Conservation (phyloP, 257 asterid species). For the Thymus quinquecostatus region DNA sequence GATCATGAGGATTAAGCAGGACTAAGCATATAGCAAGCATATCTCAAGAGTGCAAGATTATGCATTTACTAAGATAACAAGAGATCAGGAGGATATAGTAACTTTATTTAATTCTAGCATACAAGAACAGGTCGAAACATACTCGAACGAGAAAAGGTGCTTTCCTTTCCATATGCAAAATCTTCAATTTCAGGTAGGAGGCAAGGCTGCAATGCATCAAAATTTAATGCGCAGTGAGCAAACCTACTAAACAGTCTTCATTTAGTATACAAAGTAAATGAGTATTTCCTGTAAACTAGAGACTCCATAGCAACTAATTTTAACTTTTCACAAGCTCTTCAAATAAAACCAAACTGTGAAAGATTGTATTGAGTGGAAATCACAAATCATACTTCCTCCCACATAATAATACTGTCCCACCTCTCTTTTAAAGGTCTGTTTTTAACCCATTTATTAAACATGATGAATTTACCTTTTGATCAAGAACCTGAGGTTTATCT, state of each 20-base stretch:
- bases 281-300: background rate
- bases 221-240: background rate
- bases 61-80: background rate
- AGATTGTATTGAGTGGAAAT: no score
- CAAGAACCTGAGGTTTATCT: conserved; percentile 41
- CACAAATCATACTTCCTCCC: no score
- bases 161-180: conserved; percentile 62
- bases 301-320: background rate
- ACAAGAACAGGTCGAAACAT: conserved; percentile 40
- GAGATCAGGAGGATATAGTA: background rate
- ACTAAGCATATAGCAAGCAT: background rate
- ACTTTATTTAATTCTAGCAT: background rate
- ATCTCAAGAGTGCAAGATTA: background rate
- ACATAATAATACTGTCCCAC: background rate
- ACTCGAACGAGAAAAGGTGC: conserved; percentile 47
- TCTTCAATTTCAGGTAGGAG: conserved; percentile 84
- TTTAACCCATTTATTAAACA: no score
- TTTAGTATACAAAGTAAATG: background rate
- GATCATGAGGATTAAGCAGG: no score
- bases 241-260: conserved; percentile 3
- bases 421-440: background rate
- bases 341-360: background rate
- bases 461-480: conserved; percentile 41
- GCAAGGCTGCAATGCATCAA: background rate
- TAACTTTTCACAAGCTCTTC: background rate